Evolutionary conservation across 2,329 filamentous ascomycete species (phyloP).

Genomic region (Macroventuria anomochaeta): DNA sequence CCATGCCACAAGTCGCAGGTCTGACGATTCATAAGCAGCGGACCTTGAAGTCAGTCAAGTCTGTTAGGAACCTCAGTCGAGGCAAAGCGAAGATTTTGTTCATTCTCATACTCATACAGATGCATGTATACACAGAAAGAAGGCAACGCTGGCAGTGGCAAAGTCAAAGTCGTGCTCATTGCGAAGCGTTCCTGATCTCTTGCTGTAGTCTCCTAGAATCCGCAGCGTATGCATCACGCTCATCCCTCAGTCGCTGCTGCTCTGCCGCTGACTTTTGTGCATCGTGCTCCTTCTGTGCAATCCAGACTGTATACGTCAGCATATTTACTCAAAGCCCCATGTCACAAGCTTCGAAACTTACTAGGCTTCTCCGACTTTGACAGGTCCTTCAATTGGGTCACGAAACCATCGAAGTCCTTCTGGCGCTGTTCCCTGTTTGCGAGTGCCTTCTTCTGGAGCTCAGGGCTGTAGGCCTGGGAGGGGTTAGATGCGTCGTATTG

Average conservation of each 20-base stretch:
- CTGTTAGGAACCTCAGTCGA: background rate
- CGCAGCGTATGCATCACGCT: slow-evolving; percentile 40
- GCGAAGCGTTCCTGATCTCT: slow-evolving; percentile 43
- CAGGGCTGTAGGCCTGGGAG: slow-evolving; percentile 81
- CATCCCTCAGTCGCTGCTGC: slow-evolving; percentile 38
- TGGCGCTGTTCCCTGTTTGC: slow-evolving; percentile 77
- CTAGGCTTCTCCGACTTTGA: slow-evolving; percentile 91
- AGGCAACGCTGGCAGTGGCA: slow-evolving; percentile 7
- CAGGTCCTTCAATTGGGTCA: slow-evolving; percentile 82
- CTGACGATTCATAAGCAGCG: no score
- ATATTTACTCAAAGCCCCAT: background rate
- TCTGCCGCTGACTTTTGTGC: slow-evolving; percentile 35
- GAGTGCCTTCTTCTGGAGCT: slow-evolving; percentile 87
- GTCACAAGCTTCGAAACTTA: slow-evolving; percentile 53
- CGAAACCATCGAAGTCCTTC: slow-evolving; percentile 89
- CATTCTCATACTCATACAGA: slow-evolving; percentile 19
- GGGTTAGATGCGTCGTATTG: slow-evolving; percentile 9
- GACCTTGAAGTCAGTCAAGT: no score
- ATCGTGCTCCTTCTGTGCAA: slow-evolving; percentile 44
- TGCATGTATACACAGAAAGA: slow-evolving; percentile 23
- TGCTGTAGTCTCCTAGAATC: slow-evolving; percentile 43
- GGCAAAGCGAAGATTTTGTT: slow-evolving; percentile 24
- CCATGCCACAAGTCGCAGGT: no score
- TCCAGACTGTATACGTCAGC: slow-evolving; percentile 42
- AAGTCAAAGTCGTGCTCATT: slow-evolving; percentile 20